A percentile compares a stretch with the other conserved stretches of the same genome.
Evolutionary conservation across 1,284 basidiomycete species (phyloP).

Genomic region (Sparassis latifolia): DNA sequence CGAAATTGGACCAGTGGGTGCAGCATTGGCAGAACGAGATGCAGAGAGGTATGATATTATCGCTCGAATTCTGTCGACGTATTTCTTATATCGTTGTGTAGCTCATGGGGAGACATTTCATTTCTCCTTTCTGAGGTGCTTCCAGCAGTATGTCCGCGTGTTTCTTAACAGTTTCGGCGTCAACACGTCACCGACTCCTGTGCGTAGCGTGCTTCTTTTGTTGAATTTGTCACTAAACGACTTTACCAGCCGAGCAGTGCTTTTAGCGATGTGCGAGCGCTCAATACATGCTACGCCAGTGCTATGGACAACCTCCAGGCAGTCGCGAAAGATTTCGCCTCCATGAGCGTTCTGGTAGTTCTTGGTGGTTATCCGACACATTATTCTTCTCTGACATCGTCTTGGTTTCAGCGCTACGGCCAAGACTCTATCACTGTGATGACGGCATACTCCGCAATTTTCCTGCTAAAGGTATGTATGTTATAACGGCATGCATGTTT

Average conservation of each 20-base stretch:
- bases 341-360: constrained; percentile 68
- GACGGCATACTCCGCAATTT: constrained; percentile 78
- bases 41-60: constrained; percentile 45
- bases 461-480: constrained; percentile 56
- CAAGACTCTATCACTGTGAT: constrained; percentile 78
- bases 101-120: constrained; percentile 67
- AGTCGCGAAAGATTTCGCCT: constrained; percentile 63
- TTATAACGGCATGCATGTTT: background rate
- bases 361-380: background rate
- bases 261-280: constrained; percentile 56
- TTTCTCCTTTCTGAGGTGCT: constrained; percentile 62
- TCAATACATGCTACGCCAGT: constrained; percentile 66
- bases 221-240: too few species aligned
- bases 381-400: background rate
- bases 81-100: constrained; percentile 21
- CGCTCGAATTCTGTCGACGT: background rate
- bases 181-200: constrained; percentile 51
- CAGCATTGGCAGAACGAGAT: constrained; percentile 65
- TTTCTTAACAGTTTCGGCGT: constrained; percentile 80
- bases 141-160: constrained; percentile 67
- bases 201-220: constrained; percentile 23
- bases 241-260: constrained; percentile 27
- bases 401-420: constrained; percentile 55
- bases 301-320: constrained; percentile 65
- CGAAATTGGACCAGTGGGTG: constrained; percentile 63